Evolutionary conservation across 1,139 yeast genomes (phyloP), one percentile per base, ranked within the genome.

Genomic region (Maudiozyma humilis): DNA sequence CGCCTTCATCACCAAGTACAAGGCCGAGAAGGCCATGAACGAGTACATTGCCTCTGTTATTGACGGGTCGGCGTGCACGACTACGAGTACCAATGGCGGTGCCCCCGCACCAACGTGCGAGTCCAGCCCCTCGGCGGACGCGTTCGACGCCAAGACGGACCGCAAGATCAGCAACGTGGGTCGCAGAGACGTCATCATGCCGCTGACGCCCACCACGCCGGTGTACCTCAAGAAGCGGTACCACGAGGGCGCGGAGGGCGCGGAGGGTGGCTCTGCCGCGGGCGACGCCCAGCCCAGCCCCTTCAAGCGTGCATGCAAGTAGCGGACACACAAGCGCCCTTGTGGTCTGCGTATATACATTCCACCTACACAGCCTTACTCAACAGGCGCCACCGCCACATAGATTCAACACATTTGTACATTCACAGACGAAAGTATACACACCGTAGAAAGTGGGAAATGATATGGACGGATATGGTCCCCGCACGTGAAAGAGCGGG

Each of bases 141-240:
- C 39, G 27, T 32, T 32, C 6, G 32, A 36, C n/a, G n/a, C 27
- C 10, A 36, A 36, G 5, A 14, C 32, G 19, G 30, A 16, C 27
- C 27, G 33, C 13, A 37, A 13, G 27, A 23, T 23, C 27, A 23
- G 27, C 27, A 37, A 17, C 31, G 27, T 15, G 17, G 30, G 18
- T 2, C 27, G 16, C 10, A 37, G 33, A 29, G 33, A 37, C 19
- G 40, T 37, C 15, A 39, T 40, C 14, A 43, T 40, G 35, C 50
- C 50, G 7, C 39, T 47, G 37, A 47, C 50, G 8, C 50, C 50
- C 27, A 47, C 50, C 1, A 47, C 50, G 10, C 50, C 50, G 17
- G 38, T 36, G 12, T 32, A 47, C 31, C 33, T 40, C 13, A 40
- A 31, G 18, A 47, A 47, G 32, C 40, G 47, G 19, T 27, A 32